Evolutionary conservation across 257 asterid species (phyloP), one percentile per base, ranked within the genome.

Genomic region (Nicotiana obtusifolia): DNA sequence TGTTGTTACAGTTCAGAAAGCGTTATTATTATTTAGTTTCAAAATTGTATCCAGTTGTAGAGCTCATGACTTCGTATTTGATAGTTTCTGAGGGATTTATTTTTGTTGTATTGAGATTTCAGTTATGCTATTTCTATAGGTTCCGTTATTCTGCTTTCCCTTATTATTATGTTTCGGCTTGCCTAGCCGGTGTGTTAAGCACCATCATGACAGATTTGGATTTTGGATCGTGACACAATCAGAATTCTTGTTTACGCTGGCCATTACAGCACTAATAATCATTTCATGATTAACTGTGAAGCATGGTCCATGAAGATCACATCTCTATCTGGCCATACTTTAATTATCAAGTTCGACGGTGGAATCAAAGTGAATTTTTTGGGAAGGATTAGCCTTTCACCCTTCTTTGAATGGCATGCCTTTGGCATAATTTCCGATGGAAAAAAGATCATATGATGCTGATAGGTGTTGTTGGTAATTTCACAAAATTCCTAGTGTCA

Each of bases 391-490:
- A 92, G 97, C 83, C 97, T 93, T 3, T 92, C 97, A 0, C 97
- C 95, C 1, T 83, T 89, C 3, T 92, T 95, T 0, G 97, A 92
- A 62, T 91, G 97, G 97, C 97, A 92, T 65, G 95, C 95, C 0
- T 92, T 91, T 75, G 97, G 97, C 2, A 92, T 92, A 1, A 91
- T 92, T 2, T 92, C 97, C 0, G 94, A 92, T 75, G 89, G 17
- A 86, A 92, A 57, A 81, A 59, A 1, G 90, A 88, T 9, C 95
- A 91, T 86, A 89, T 89, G 95, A 92, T 92, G 94, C 82, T 92
- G 5, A 95, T 95, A 4, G 97, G 97, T 14, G 94, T 93, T 0
- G 97, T 91, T 4, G 94, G 97, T 1, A 95, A 92, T 85, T 91
- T 91, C 80, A 92, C 94, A 2, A 90, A 84, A 57, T 85, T 93